These are phyloP conservation scores for Aspergillus fructus DNA, from an alignment of 2,329 filamentous ascomycete genomes.

Conservation along the genomic window DNA sequence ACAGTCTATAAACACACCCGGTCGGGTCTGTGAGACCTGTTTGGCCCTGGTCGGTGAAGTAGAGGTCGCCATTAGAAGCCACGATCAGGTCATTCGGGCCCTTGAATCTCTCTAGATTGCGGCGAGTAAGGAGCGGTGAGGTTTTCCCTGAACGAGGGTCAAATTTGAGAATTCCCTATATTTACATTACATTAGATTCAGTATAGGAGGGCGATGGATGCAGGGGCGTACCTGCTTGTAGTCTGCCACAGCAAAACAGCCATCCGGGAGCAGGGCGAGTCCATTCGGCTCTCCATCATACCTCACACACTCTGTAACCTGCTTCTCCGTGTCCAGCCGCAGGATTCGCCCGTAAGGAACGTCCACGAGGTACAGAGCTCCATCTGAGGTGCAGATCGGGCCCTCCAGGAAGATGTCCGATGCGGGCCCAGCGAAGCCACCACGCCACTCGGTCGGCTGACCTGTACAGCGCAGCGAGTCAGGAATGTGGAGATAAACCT, in stretches of 20 bases:
- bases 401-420: conserved; percentile 44
- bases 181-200: too few relatives aligned
- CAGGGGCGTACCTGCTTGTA: too few relatives aligned
- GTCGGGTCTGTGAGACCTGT: conserved; percentile 46
- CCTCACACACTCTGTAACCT: too few relatives aligned
- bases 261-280: too few relatives aligned
- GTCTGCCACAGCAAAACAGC: too few relatives aligned
- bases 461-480: conserved; percentile 34
- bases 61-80: conserved; percentile 38
- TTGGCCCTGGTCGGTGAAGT: conserved; percentile 45
- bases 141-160: too few relatives aligned
- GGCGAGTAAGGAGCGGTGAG: too few relatives aligned
- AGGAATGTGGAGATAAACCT: conserved; percentile 38
- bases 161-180: too few relatives aligned
- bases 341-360: too few relatives aligned
- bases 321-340: too few relatives aligned
- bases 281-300: too few relatives aligned
- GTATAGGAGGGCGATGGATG: too few relatives aligned
- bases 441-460: conserved; percentile 37
- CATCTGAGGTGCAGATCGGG: conserved; percentile 31
- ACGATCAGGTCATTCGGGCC: conserved; percentile 45
- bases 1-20: conserved; percentile 41
- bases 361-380: conserved; percentile 37
- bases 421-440: conserved; percentile 34
- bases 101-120: conserved; percentile 8